phyloP scores from a whole-genome alignment of 164 flowering plant species.

The Umbellularia californica region DNA sequence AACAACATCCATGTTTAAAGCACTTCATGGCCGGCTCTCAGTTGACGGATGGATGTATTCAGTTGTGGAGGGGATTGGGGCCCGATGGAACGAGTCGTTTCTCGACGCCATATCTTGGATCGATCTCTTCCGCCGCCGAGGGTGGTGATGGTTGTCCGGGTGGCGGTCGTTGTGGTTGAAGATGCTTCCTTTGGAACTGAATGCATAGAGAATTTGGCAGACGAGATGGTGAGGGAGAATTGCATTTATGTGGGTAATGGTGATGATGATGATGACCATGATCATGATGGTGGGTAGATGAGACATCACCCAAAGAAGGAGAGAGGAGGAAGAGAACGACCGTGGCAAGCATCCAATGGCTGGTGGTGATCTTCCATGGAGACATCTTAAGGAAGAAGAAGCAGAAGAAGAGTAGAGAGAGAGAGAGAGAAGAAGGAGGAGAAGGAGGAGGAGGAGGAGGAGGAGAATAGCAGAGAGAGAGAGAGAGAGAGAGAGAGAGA shows the following conservation, averaged over 20 bases:
- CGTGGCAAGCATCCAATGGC: not conserved
- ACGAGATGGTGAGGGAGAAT: slow-evolving; percentile 13
- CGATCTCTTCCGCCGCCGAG: slow-evolving; percentile 37
- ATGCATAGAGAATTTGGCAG: slow-evolving; percentile 24
- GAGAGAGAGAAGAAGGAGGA: not conserved
- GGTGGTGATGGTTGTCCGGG: slow-evolving; percentile 24
- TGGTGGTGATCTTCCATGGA: not conserved
- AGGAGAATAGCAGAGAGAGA: not conserved
- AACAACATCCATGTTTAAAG: not conserved
- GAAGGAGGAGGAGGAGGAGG: not conserved
- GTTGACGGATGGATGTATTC: slow-evolving; percentile 8
- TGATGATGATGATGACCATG: slow-evolving; percentile 12
- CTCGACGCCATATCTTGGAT: slow-evolving; percentile 74
- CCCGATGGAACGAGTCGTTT: slow-evolving; percentile 82
- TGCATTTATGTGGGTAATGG: slow-evolving; percentile 6
- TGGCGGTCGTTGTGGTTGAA: slow-evolving; percentile 10
- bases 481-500: not conserved
- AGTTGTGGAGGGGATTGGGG: slow-evolving; percentile 91
- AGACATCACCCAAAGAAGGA: not conserved
- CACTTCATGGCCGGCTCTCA: not conserved
- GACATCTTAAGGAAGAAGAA: not conserved
- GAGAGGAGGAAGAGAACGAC: not conserved
- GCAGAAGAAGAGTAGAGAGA: not conserved
- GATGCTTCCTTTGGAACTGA: slow-evolving; percentile 30
- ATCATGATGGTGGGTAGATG: slow-evolving; percentile 3